Base-by-base conservation (phyloP, 495 filamentous ascomycete species). In the Oidiodendron maius region DNA sequence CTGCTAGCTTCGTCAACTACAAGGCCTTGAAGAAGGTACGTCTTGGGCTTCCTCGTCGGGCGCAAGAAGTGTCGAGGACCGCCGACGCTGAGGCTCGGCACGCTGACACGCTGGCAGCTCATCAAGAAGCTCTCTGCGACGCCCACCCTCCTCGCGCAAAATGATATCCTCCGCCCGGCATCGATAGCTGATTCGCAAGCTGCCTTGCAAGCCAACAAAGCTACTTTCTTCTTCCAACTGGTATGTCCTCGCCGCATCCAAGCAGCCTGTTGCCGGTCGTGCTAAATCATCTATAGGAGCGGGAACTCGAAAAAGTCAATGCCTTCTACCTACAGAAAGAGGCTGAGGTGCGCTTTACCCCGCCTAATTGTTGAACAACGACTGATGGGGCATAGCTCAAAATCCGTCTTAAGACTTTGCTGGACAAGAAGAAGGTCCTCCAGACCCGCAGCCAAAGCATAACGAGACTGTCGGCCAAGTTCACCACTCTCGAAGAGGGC, bases 301-400 rank as follows among this genome's bases (percentile, higher is more conserved):
- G 93, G 56, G 93, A 98, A 62, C 77, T 97, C 51, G 93, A 98
- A 67, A 97, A 96, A 70, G 94, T 98, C 71, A 97, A 98, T 68
- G 82, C 82, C 2, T 97, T 96, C 66, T 98, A 98, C 62, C 69
- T 96, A 15, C 91, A 96, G 67, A 98, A 98, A 61, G 94, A 98
- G 68, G 91, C 89, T 23, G 93, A 98, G 81, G 91, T 95, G 66
- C 42, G 77, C 68, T 21, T 12, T 20, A 16, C 11, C 11, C 8
- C 11, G 11, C 5, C 18, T 9, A 16, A 15, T 20, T 22, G 6
- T 40, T 18, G n/a, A 5, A 20, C 22, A 4, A 20, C 22, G 13
- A 30, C 12, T 53, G 10, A 45, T 34, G 8, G 26, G 15, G 3
- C 3, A 25, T 61, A 98, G 93, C 86, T 97, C 57, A 91, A 94